Evolutionary conservation across 345 rosid genomes (phyloP).

Genomic region (Rhizophora apiculata): DNA sequence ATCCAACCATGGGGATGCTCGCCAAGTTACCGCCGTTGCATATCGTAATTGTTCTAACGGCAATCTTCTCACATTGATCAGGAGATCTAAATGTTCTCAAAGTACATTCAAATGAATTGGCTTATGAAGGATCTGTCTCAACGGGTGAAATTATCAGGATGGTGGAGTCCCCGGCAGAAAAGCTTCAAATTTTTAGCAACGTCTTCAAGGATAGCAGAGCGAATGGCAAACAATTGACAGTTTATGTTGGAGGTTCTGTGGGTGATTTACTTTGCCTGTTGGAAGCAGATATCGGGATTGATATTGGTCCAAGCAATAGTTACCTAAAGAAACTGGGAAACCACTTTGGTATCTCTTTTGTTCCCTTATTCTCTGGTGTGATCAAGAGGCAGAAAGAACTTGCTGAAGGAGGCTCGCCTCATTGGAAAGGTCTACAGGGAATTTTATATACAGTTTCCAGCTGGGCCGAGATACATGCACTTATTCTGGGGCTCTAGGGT

Average conservation of each 20-base stretch:
- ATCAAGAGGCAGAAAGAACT: constrained; percentile 17
- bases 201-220: background rate
- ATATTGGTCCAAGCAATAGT: constrained; percentile 17
- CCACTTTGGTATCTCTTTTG: constrained; percentile 14
- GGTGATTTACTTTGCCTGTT: constrained; percentile 19
- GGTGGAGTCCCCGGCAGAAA: constrained; percentile 13
- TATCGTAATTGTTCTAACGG: background rate
- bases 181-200: constrained; percentile 1
- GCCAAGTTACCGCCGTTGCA: background rate
- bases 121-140: constrained; percentile 1
- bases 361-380: constrained; percentile 15
- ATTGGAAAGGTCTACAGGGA: constrained; percentile 10
- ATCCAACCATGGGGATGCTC: no score
- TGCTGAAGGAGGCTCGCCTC: background rate
- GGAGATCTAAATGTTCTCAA: constrained; percentile 4
- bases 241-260: constrained; percentile 15
- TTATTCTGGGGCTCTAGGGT: background rate
- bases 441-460: constrained; percentile 17
- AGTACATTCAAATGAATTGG: constrained; percentile 25
- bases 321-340: constrained; percentile 9
- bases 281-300: constrained; percentile 23
- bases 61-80: background rate
- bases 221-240: constrained; percentile 2
- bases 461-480: constrained; percentile 24
- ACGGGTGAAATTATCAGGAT: constrained; percentile 14